phyloP scores from a whole-genome alignment of 2,329 filamentous ascomycete genomes.

The Curvularia sp. region DNA sequence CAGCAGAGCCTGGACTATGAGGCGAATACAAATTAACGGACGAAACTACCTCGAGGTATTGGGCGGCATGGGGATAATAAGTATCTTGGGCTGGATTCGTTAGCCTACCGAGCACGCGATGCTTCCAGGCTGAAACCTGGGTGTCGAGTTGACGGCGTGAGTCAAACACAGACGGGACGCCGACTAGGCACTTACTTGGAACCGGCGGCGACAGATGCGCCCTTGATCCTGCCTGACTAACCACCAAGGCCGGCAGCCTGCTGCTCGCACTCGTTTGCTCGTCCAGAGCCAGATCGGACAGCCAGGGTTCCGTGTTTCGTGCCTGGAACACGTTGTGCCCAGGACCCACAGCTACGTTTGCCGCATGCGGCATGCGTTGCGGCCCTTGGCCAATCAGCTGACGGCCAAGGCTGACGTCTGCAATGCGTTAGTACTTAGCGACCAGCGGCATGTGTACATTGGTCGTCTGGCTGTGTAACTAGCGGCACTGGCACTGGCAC shows the following conservation, averaged over 20 bases:
- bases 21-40: constrained; percentile 38
- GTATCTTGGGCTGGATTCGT: constrained; percentile 36
- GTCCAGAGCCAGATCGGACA: constrained; percentile 29
- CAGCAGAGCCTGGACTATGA: constrained; percentile 37
- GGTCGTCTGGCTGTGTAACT: constrained; percentile 1
- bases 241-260: constrained; percentile 32
- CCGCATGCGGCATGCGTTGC: constrained; percentile 37
- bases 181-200: constrained; percentile 30
- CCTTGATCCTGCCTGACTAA: constrained; percentile 24
- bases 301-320: constrained; percentile 42
- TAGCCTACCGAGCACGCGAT: constrained; percentile 7
- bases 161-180: constrained; percentile 27
- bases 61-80: constrained; percentile 40
- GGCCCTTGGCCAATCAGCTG: constrained; percentile 40
- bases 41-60: constrained; percentile 30
- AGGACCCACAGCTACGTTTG: constrained; percentile 29
- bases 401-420: constrained; percentile 45
- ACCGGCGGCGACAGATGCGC: constrained; percentile 27
- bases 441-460: background rate
- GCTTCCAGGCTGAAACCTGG: constrained; percentile 41
- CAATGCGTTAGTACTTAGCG: constrained; percentile 23
- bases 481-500: background rate
- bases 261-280: constrained; percentile 16
- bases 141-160: constrained; percentile 29
- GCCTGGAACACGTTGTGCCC: constrained; percentile 36